These are phyloP conservation scores for Epichloe scottii DNA, from an alignment of 2,329 filamentous ascomycete genomes.

Conservation along the genomic window DNA sequence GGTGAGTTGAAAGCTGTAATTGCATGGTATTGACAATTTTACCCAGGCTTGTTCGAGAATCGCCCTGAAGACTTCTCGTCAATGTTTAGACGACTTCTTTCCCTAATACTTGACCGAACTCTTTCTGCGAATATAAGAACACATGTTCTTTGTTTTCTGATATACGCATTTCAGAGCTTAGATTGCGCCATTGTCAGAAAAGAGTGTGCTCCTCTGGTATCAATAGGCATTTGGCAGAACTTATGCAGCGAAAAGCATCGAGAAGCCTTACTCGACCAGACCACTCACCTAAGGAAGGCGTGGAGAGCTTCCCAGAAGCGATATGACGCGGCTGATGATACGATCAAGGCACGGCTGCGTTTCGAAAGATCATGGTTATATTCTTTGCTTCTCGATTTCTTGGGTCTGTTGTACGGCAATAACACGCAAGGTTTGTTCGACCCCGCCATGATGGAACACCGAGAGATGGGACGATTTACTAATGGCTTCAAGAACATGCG, in stretches of 20 bases:
- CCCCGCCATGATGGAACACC: neutral
- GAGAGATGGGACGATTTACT: neutral
- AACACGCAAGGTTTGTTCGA: slow-evolving; percentile 30
- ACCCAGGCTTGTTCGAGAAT: slow-evolving; percentile 58
- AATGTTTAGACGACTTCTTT: slow-evolving; percentile 80
- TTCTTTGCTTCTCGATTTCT: slow-evolving; percentile 70
- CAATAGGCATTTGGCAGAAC: slow-evolving; percentile 93
- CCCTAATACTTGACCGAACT: slow-evolving; percentile 66
- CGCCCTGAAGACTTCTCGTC: slow-evolving; percentile 72
- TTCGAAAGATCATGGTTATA: slow-evolving; percentile 95
- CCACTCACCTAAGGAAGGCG: slow-evolving; percentile 67
- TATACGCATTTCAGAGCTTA: slow-evolving; percentile 84
- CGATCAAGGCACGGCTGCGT: slow-evolving; percentile 62
- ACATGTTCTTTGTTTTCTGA: slow-evolving; percentile 80
- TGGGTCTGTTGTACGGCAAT: slow-evolving; percentile 55
- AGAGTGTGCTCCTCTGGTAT: slow-evolving; percentile 90
- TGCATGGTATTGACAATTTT: slow-evolving; percentile 8
- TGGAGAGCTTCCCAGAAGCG: slow-evolving; percentile 82
- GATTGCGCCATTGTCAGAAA: slow-evolving; percentile 84
- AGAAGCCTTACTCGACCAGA: slow-evolving; percentile 60
- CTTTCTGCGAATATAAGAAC: slow-evolving; percentile 56
- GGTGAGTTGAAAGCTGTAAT: neutral
- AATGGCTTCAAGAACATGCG: neutral
- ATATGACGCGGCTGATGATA: slow-evolving; percentile 75
- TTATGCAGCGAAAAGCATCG: slow-evolving; percentile 65